Evolutionary conservation across 2,329 filamentous ascomycete species (phyloP), one percentile per base, ranked within the genome.

Genomic region (Fusarium chlamydosporum): DNA sequence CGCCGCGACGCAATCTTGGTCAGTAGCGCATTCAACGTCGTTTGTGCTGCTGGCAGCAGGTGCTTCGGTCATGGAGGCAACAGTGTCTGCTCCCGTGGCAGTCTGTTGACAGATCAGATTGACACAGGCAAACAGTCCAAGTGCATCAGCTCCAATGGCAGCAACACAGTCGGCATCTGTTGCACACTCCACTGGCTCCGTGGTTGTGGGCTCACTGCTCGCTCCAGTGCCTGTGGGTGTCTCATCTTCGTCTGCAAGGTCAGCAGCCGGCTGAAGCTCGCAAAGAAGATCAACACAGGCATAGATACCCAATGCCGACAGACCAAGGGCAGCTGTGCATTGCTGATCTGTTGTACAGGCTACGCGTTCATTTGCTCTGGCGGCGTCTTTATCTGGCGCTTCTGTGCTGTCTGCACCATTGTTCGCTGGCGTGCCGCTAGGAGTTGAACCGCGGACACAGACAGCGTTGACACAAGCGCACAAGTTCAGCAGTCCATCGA

Each of bases 381-480:
- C 6, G 12, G 9, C 15, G 47, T 23, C 2, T 4, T 29, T 38
- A 1, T 2, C 34, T 1, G 59, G 6, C 11, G 46, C 23, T 34
- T 34, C 41, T 6, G 46, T 52, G 23, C 15, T 35, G 16, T 6
- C 18, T 6, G 29, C 8, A 7, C 31, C 31, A 34, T 13, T 18
- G 11, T 59, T 9, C 2, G 15, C 23, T 46, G 53, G 42, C 26
- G 57, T 42, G 16, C 9, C 33, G 15, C 47, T 23, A 1, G 65
- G 37, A 4, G 35, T 35, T 20, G 18, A 20, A 2, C 52, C 33
- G 31, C 37, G 65, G 13, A 65, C 16, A 13, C 65, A 68, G 1
- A 68, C 46, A 11, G 51, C 41, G 23, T 67, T 15, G 7, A 66
- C 29, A 12, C 61, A 67, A 26, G 48, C 42, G 7, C 64, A 67